Evolutionary conservation across 345 rosid species (phyloP).

Genomic region (Noccaea caerulescens): DNA sequence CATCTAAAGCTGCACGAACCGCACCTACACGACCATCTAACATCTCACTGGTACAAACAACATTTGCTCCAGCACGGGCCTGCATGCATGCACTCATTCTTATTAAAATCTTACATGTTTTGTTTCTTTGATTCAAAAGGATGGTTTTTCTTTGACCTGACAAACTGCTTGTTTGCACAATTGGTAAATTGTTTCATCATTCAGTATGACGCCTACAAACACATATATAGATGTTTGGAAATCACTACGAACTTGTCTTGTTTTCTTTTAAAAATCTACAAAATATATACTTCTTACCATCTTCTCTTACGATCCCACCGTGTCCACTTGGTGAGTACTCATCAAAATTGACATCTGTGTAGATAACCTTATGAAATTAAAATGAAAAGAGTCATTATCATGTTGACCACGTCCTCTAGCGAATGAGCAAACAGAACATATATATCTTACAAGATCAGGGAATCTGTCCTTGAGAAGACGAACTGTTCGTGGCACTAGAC

Average conservation of each 20-base stretch:
- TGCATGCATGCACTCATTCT: constrained; percentile 1
- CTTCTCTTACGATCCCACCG: constrained; percentile 90
- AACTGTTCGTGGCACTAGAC: constrained; percentile 78
- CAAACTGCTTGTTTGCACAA: constrained; percentile 87
- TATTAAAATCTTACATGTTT: not conserved
- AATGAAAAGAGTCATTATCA: not conserved
- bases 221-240: not conserved
- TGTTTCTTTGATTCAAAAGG: not conserved
- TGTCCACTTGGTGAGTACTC: constrained; percentile 92
- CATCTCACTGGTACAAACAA: constrained; percentile 99
- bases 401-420: not conserved
- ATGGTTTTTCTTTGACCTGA: constrained; percentile 56
- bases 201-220: constrained; percentile 76
- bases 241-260: not conserved
- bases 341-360: constrained; percentile 91
- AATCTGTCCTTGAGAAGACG: constrained; percentile 75
- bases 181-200: constrained; percentile 94
- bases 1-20: constrained; percentile 82
- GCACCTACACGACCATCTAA: constrained; percentile 97
- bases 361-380: constrained; percentile 62
- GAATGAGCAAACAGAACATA: not conserved
- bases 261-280: not conserved
- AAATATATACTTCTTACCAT: constrained; percentile 51
- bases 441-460: constrained; percentile 80
- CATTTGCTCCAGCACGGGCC: constrained; percentile 96